Evolutionary conservation across 345 rosid genomes (phyloP).

Genomic region (Pseudoturritis turrita): DNA sequence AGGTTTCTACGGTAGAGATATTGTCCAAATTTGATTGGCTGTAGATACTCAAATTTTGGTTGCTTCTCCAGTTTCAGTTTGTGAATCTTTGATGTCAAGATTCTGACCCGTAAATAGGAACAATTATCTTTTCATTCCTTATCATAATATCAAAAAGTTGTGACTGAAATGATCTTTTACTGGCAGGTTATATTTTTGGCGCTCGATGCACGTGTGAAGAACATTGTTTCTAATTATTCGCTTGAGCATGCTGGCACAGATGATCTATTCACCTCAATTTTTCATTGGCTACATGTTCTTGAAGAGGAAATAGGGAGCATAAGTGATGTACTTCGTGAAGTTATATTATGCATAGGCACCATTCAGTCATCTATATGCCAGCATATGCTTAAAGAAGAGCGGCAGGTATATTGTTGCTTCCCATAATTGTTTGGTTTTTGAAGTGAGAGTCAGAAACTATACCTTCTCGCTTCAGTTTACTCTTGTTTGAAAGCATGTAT

Average conservation of each 20-base stretch:
- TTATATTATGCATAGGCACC: slow-evolving; percentile 78
- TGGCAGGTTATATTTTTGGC: slow-evolving; percentile 89
- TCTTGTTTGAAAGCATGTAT: background rate
- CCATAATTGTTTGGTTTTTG: background rate
- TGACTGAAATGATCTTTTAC: background rate
- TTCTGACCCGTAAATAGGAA: background rate
- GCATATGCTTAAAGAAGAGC: slow-evolving; percentile 96
- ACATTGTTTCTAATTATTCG: slow-evolving; percentile 80
- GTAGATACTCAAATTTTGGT: background rate
- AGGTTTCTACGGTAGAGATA: background rate
- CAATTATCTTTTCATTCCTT: background rate
- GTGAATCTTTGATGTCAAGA: background rate
- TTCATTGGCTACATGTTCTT: slow-evolving; percentile 57
- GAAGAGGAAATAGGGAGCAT: slow-evolving; percentile 47
- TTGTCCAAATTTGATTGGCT: background rate
- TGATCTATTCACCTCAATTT: slow-evolving; percentile 67
- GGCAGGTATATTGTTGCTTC: slow-evolving; percentile 45
- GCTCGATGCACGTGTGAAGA: slow-evolving; percentile 83
- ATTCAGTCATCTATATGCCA: slow-evolving; percentile 79
- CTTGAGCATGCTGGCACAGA: slow-evolving; percentile 88
- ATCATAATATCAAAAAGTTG: background rate
- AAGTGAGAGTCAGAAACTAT: background rate
- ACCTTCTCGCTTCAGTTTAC: background rate
- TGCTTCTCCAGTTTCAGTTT: background rate
- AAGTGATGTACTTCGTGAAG: slow-evolving; percentile 49